Evolutionary conservation across 371 early-diverging fungal species (phyloP).

Genomic region (Apophysomyces sp.): DNA sequence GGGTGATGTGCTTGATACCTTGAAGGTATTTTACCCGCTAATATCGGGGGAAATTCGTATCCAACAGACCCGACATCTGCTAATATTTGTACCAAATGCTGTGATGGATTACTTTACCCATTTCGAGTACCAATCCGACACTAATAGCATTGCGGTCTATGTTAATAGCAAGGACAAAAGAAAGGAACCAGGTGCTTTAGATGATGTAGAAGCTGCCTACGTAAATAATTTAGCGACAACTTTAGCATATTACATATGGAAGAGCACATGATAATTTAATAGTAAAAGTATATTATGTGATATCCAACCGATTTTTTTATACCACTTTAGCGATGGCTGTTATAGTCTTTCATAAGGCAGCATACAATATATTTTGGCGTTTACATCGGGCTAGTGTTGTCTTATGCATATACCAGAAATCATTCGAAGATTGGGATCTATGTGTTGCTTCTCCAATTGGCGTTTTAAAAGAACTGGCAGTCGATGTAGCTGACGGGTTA

Average conservation of each 20-base stretch:
- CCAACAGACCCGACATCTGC: constrained; percentile 20
- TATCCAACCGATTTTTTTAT: too few relatives aligned
- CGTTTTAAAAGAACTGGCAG: too few relatives aligned
- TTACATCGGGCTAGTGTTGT: too few relatives aligned
- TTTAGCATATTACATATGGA: constrained; percentile 39
- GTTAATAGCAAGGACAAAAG: constrained; percentile 12
- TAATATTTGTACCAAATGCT: constrained; percentile 33
- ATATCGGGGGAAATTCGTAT: constrained; percentile 28
- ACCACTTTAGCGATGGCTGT: not conserved
- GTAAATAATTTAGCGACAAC: constrained; percentile 23
- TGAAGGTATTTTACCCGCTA: constrained; percentile 30
- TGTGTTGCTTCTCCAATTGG: too few relatives aligned
- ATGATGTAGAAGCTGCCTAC: constrained; percentile 19
- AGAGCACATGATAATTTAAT: constrained; percentile 13
- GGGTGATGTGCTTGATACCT: constrained; percentile 28
- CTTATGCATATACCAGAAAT: too few relatives aligned
- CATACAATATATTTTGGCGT: too few relatives aligned
- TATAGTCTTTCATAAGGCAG: too few relatives aligned
- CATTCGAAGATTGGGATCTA: too few relatives aligned
- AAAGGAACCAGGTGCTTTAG: not conserved
- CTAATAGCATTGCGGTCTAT: constrained; percentile 1
- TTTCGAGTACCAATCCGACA: constrained; percentile 9
- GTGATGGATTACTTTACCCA: constrained; percentile 28
- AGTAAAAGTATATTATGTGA: not conserved
- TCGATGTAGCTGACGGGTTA: too few relatives aligned